phyloP scores from a whole-genome alignment of 306 rosid genomes.

The Inga laurina region DNA sequence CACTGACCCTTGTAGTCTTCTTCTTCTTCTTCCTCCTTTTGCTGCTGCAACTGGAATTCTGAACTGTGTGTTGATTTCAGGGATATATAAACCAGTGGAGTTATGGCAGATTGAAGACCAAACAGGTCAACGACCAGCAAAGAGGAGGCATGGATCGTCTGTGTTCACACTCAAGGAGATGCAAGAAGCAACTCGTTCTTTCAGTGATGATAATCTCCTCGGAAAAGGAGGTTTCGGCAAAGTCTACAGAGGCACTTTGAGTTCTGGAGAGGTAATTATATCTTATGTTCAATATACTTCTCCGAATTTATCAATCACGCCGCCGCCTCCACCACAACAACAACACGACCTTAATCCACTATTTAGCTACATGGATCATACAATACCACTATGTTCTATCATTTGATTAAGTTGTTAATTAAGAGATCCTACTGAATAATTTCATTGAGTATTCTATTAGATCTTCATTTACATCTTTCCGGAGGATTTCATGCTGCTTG shows the following conservation, averaged over 20 bases:
- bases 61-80: conserved; percentile 41
- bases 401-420: too few species aligned
- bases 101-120: conserved; percentile 85
- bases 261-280: conserved; percentile 74
- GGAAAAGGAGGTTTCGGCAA: conserved; percentile 98
- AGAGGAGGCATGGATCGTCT: conserved; percentile 74
- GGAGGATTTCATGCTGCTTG: too few species aligned
- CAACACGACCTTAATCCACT: too few species aligned
- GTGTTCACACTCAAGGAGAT: conserved; percentile 85
- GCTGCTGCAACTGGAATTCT: too few species aligned
- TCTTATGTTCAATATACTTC: conserved; percentile 7
- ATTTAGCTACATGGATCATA: too few species aligned
- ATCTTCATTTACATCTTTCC: too few species aligned
- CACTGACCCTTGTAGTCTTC: conserved; percentile 71
- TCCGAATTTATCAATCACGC: neutral
- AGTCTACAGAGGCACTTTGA: conserved; percentile 75
- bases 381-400: too few species aligned
- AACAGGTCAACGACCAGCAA: conserved; percentile 47
- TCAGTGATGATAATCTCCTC: conserved; percentile 77
- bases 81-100: conserved; percentile 80
- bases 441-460: too few species aligned
- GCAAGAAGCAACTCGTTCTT: conserved; percentile 91
- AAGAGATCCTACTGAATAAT: too few species aligned
- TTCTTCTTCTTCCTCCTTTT: neutral
- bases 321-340: too few species aligned